These are phyloP conservation scores for Botrytis elliptica DNA, from an alignment of 2,329 filamentous ascomycete species.

Conservation along the genomic window DNA sequence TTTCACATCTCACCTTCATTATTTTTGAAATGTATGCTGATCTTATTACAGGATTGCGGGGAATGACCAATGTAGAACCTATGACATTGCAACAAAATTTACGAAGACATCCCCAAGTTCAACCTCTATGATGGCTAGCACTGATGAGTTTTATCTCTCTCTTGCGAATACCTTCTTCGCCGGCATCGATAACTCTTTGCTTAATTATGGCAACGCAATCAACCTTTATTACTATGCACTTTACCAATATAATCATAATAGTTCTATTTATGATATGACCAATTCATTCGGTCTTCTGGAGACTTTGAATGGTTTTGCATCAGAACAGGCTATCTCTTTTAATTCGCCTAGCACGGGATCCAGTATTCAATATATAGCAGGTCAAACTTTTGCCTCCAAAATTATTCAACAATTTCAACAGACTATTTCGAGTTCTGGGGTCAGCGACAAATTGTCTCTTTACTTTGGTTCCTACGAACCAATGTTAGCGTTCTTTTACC, in stretches of 20 bases:
- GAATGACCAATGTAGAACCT: constrained; percentile 31
- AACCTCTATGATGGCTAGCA: not conserved
- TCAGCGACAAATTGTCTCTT: constrained; percentile 49
- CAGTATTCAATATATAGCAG: constrained; percentile 46
- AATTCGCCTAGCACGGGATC: constrained; percentile 59
- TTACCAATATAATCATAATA: constrained; percentile 55
- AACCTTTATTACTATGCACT: constrained; percentile 59
- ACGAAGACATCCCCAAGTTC: constrained; percentile 17
- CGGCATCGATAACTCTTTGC: constrained; percentile 20
- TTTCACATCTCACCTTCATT: not conserved
- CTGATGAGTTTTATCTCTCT: constrained; percentile 30
- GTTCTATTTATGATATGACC: constrained; percentile 45
- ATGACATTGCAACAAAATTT: constrained; percentile 22
- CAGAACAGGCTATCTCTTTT: constrained; percentile 60
- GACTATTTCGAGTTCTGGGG: constrained; percentile 42
- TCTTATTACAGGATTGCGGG: constrained; percentile 31
- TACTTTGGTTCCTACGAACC: constrained; percentile 56
- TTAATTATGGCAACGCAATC: constrained; percentile 47
- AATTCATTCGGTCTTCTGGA: constrained; percentile 45
- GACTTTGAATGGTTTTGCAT: constrained; percentile 63
- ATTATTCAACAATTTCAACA: constrained; percentile 46
- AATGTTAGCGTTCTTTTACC: constrained; percentile 54
- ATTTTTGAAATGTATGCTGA: not conserved
- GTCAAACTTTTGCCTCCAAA: constrained; percentile 51
- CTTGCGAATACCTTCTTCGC: constrained; percentile 30